Conservation (phyloP, 2,329 filamentous ascomycete genomes). For the Domatiomyces globalis region DNA sequence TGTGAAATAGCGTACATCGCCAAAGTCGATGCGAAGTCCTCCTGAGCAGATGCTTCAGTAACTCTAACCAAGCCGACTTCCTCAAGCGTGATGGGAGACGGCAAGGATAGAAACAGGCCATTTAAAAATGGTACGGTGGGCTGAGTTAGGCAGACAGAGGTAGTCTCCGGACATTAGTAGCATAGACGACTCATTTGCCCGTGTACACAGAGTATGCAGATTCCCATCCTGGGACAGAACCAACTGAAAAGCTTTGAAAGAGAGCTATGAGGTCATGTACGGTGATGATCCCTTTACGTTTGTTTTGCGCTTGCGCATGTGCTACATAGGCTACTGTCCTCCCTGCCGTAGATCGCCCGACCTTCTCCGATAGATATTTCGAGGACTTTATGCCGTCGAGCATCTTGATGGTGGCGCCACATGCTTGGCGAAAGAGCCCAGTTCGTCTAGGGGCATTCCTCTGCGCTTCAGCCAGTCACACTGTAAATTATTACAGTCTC, state of each 20-base stretch:
- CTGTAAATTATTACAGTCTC: neutral
- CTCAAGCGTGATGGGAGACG: neutral
- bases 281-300: no score
- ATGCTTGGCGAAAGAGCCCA: no score
- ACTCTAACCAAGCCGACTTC: neutral
- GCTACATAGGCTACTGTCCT: no score
- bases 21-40: constrained; percentile 49
- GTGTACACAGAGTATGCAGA: neutral
- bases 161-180: neutral
- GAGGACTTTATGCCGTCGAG: no score
- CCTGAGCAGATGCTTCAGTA: neutral
- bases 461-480: no score
- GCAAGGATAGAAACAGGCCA: neutral
- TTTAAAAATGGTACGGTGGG: neutral
- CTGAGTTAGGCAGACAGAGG: neutral
- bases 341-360: no score
- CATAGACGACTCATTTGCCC: neutral
- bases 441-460: no score
- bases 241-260: neutral
- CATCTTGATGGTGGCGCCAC: no score
- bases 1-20: constrained; percentile 52
- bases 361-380: no score
- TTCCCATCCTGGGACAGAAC: neutral
- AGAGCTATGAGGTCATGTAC: no score
- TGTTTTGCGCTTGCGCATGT: no score